These are phyloP conservation scores for Aspergillus wentii DNA, from an alignment of 495 filamentous ascomycete genomes.

Conservation along the genomic window DNA sequence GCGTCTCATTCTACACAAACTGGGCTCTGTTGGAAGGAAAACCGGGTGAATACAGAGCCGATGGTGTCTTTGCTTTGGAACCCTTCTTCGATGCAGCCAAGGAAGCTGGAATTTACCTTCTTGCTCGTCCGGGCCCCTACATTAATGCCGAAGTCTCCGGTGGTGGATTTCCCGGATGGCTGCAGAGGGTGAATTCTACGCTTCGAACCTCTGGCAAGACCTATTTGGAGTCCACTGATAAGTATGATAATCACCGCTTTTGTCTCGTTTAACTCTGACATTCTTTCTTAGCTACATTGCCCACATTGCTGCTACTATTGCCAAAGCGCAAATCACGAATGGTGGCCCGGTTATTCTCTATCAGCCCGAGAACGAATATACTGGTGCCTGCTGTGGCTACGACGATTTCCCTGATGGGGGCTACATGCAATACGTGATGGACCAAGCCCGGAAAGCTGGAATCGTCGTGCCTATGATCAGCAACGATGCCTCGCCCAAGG, in stretches of 20 bases:
- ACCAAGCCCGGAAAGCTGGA: conserved; percentile 62
- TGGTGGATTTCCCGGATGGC: conserved; percentile 62
- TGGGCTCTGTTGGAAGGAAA: conserved; percentile 81
- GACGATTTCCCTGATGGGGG: conserved; percentile 48
- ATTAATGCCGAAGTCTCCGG: conserved; percentile 64
- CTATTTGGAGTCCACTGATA: conserved; percentile 63
- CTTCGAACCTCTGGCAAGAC: conserved; percentile 55
- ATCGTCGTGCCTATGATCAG: conserved; percentile 71
- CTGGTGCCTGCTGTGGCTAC: conserved; percentile 33
- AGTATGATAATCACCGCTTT: conserved; percentile 22
- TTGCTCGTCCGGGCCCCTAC: conserved; percentile 68
- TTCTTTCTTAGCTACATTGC: conserved; percentile 21
- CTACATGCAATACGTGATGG: conserved; percentile 68
- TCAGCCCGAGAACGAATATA: conserved; percentile 80
- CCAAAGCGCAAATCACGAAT: conserved; percentile 71
- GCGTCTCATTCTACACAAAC: conserved; percentile 70
- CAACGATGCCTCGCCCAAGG: conserved; percentile 61
- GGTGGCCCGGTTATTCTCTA: conserved; percentile 72
- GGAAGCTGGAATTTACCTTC: conserved; percentile 66
- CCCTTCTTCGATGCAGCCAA: conserved; percentile 69
- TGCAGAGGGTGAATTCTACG: conserved; percentile 57
- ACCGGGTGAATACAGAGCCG: conserved; percentile 59
- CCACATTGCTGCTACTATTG: conserved; percentile 57
- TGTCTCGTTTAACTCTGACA: conserved; percentile 1
- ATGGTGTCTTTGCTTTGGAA: conserved; percentile 64